Evolutionary conservation across 345 rosid genomes (phyloP).

Genomic region (Sapria himalayana): DNA sequence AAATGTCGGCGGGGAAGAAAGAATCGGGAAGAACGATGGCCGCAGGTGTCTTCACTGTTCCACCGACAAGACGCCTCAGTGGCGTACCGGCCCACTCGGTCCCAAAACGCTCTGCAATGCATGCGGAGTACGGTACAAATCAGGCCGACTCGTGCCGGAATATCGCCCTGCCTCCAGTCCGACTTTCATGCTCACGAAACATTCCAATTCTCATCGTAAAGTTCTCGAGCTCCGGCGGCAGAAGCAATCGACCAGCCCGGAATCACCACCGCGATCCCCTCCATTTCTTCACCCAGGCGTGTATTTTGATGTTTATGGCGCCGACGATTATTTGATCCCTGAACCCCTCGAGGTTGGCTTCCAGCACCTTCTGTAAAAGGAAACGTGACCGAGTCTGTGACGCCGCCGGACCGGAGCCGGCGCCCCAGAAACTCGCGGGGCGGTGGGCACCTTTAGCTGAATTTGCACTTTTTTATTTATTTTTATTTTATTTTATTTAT

Average conservation of each 20-base stretch:
- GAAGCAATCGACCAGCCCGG: constrained; percentile 10
- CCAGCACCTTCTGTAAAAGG: no score
- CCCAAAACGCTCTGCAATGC: constrained; percentile 84
- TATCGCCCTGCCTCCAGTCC: constrained; percentile 73
- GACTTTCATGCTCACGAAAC: constrained; percentile 42
- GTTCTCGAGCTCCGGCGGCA: constrained; percentile 32
- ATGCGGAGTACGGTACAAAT: constrained; percentile 65
- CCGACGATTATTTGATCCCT: no score
- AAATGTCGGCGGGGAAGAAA: no score
- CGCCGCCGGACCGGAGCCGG: no score
- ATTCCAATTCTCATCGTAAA: constrained; percentile 61
- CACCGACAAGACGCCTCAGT: constrained; percentile 68
- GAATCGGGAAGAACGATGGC: no score
- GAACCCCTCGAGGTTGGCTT: no score
- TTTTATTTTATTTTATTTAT: no score
- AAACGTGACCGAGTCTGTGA: no score
- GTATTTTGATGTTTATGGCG: no score
- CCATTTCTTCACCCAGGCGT: constrained; percentile 9
- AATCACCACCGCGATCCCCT: constrained; percentile 7
- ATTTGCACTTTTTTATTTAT: no score
- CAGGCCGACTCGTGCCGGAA: constrained; percentile 58
- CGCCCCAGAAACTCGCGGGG: no score
- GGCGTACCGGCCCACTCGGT: constrained; percentile 75
- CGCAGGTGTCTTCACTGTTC: constrained; percentile 54
- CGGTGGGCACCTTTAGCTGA: no score